Evolutionary conservation across 495 filamentous ascomycete species (phyloP), one percentile per base, ranked within the genome.

Genomic region (Hypoxylon crocopeplum): DNA sequence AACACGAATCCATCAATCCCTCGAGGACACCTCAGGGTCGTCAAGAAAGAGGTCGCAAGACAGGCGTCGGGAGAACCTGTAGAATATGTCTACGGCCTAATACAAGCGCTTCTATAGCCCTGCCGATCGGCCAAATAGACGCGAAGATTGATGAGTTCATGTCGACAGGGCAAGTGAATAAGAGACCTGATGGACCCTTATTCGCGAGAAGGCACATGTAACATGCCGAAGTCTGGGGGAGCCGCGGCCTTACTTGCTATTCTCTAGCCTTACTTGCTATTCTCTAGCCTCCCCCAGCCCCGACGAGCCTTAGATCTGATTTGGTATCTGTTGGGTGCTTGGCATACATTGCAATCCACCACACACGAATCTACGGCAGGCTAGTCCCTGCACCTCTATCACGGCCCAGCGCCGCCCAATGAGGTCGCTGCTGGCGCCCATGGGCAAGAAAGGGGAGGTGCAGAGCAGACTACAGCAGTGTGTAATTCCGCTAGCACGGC

Each of bases 381-480:
- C 40, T 52, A 51, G 52, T 57, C 41, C 36, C 60, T 64, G 60
- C 54, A 58, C 37, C 60, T 37, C 29, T 58, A 64, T 54, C 60
- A 50, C 48, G 16, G 17, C 29, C 24, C 16, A 38, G 22, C 11
- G 21, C 25, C 29, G 19, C 52, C n/a, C 51, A 63, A 63, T 63
- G 20, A 37, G 47, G 21, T 34, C 5, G 20, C 1, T 7, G 15
- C 22, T 48, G 38, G 37, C 19, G 19, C 8, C 19, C 8, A 49
- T 37, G 17, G 60, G 36, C 21, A 19, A 32, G 13, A 51, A 25
- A 33, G 33, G 29, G 17, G 27, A 19, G 40, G 46, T 38, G 37
- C 38, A n/a, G 29, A 12, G 29, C 15, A 37, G 25, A 40, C 17
- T 56, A 36, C 33, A 49, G 27, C 16, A 46, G 25, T 33, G 13